Evolutionary conservation across 2,329 filamentous ascomycete genomes (phyloP), one percentile per base, ranked within the genome.

Genomic region (Claviceps sp.): DNA sequence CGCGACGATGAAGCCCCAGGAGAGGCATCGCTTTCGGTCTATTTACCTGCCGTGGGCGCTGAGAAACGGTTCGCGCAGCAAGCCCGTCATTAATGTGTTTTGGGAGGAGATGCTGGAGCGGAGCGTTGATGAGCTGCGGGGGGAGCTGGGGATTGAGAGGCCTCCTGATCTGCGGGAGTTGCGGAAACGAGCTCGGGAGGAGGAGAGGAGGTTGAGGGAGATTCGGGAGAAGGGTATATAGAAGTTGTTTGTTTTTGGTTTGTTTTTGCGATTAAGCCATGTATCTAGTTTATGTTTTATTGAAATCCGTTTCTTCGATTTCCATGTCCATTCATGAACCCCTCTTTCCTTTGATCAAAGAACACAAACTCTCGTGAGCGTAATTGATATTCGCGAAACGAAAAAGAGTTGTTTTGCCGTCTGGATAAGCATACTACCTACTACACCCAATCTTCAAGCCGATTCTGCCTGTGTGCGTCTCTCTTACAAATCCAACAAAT

Each of bases 101-200:
- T 98, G 93, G 93, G 93, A 98, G 70, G 89, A 97, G 72, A 79
- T 91, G 70, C 69, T 98, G 58, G 84, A 90, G 70, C 87, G 82
- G 53, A 84, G 95, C 67, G 87, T 95, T 26, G 76, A 81, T 49
- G 86, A 84, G 57, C 64, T 98, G 65, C 78, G 93, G 57, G 67
- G 63, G 4, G 77, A 89, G 64, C 65, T 98, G 60, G 84, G 87
- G 2, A 89, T 98, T 51, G 89, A 97, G 72, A 81, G 80, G 63
- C 93, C 93, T 38, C 88, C 90, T 7, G 89, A 97, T 68, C 70
- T 97, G 68, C 78, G 91, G 60, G 77, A 79, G 26, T 87, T 91
- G 48, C 76, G 93, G 59, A 85, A 78, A 69, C 73, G 74, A 63
- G 80, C 88, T 58, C 77, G 80, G 58, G 81, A 83, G 60, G 79